Base-by-base conservation (phyloP, 164 flowering plant genomes). In the Malania oleifera region DNA sequence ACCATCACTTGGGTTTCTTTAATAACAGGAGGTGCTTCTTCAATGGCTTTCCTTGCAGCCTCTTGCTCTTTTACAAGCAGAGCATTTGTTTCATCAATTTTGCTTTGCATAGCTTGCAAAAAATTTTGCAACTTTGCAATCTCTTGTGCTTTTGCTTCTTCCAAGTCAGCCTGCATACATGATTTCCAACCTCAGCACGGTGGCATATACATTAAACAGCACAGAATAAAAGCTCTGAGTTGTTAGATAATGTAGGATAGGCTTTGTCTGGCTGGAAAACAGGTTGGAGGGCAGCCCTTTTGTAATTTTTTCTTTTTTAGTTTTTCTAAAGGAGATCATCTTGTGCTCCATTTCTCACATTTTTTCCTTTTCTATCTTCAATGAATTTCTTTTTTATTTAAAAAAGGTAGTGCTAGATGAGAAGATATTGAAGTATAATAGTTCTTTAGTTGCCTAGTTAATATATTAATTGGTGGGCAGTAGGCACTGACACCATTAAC, bases 1-100 rank as follows among this genome's bases (percentile, higher is more conserved):
- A 76, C 79, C 59, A 77, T 50, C 60, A 78, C 79, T 60, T 68
- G 66, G 56, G 77, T 76, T 75, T 78, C 82, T 69, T 76, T 61
- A 39, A 76, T 46, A 57, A 76, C 77, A 57, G 82, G 73, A 52
- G 79, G 80, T 35, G 85, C 82, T 52, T 78, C 82, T 70, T 72
- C 79, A 20, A 74, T 64, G 28, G 81, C 79, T 31, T 68, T 72
- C 67, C 70, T 76, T 70, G 81, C 79, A 61, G 71, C 70, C 57
- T 74, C 81, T 48, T 64, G 68, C 62, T 81, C 82, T 63, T 72
- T 72, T 23, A 74, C 68, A 25, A 78, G 64, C 68, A 69, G 66
- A 54, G 79, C 77, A 62, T 72, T 78, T 20, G 82, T 25, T 73
- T 79, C 82, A 19, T 78, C 78, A 54, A 81, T 37, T 59, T 72